phyloP scores from a whole-genome alignment of 257 asterid genomes.

The Cinchona pubescens region DNA sequence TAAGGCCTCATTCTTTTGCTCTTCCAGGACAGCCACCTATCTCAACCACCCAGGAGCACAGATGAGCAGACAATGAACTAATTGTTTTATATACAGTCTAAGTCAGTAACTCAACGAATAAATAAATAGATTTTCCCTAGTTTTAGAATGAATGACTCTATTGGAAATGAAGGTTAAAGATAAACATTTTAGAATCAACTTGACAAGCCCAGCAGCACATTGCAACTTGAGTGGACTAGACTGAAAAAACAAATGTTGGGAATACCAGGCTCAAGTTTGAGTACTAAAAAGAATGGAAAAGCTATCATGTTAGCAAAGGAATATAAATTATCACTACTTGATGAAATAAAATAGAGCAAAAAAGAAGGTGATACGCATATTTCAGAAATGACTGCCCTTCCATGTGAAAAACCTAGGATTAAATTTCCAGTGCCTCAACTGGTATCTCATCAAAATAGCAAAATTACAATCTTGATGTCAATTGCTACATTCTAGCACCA shows the following conservation, averaged over 20 bases:
- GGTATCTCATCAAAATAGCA: not conserved
- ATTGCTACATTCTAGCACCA: not conserved
- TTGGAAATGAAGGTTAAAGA: not conserved
- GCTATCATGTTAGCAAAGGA: not conserved
- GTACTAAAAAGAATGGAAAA: not conserved
- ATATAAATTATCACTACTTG: no score
- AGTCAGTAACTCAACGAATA: not conserved
- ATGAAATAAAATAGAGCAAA: not conserved
- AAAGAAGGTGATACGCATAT: not conserved
- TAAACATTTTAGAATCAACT: not conserved
- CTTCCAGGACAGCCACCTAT: conserved; percentile 76
- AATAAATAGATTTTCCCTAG: not conserved
- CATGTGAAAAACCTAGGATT: not conserved
- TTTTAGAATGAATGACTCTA: not conserved
- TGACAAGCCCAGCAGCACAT: not conserved
- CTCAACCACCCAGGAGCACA: conserved; percentile 18
- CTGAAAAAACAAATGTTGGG: not conserved
- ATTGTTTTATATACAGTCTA: not conserved
- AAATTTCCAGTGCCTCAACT: not conserved
- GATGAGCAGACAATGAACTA: conserved; percentile 10
- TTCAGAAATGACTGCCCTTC: not conserved
- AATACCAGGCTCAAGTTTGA: not conserved
- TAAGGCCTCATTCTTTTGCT: conserved; percentile 58
- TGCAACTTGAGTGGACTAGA: not conserved
- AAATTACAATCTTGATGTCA: not conserved